Percentiles rank a stretch among this genome's conserved stretches.
These are phyloP conservation scores for Phoenix roebelenii DNA, from an alignment of 176 grass and related monocot species.

Conservation along the genomic window DNA sequence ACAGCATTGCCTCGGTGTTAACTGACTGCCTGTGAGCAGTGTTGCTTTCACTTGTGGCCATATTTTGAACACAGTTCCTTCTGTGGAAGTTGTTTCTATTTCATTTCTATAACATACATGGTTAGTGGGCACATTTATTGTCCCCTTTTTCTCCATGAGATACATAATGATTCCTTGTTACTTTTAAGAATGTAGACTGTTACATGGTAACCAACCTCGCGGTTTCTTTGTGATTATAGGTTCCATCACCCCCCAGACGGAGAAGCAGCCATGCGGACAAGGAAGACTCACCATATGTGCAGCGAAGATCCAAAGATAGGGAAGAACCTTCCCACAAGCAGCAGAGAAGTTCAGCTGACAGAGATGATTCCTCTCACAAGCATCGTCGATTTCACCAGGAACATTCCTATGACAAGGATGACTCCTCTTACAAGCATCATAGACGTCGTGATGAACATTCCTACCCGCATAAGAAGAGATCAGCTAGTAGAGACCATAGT, in stretches of 20 bases:
- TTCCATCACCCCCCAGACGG: constrained; percentile 51
- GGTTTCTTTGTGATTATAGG: constrained; percentile 16
- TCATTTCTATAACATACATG: too few relatives aligned
- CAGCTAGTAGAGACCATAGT: background rate
- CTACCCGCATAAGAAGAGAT: background rate
- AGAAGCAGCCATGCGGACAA: constrained; percentile 16
- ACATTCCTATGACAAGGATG: constrained; percentile 16
- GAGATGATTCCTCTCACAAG: constrained; percentile 8
- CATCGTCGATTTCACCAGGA: constrained; percentile 23
- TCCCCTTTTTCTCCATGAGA: too few relatives aligned
- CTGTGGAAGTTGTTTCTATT: too few relatives aligned
- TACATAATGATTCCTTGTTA: too few relatives aligned
- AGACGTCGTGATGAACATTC: background rate
- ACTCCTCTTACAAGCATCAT: constrained; percentile 13
- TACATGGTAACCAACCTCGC: background rate
- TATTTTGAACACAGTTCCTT: too few relatives aligned
- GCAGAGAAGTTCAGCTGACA: constrained; percentile 19
- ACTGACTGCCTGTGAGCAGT: too few relatives aligned
- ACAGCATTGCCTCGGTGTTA: too few relatives aligned
- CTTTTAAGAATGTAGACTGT: background rate
- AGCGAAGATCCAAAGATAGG: constrained; percentile 28
- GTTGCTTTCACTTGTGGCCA: too few relatives aligned
- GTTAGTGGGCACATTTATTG: too few relatives aligned
- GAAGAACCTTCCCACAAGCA: constrained; percentile 28
- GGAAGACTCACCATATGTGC: constrained; percentile 43